Evolutionary conservation across 768 basidiomycete species (phyloP), one percentile per base, ranked within the genome.

Genomic region (Pisolithus albus): DNA sequence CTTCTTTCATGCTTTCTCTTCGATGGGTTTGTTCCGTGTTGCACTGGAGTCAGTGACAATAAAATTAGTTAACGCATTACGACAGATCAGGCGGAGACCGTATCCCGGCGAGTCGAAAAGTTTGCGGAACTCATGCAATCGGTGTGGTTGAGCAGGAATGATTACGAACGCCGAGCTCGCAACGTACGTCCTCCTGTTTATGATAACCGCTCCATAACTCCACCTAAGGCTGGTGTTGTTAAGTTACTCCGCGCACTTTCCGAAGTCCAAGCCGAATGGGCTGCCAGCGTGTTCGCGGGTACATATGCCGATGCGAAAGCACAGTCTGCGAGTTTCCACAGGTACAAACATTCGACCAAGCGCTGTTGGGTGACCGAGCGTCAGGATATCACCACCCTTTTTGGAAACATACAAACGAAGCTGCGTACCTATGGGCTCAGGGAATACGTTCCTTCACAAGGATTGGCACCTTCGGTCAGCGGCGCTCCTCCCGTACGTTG

Each of bases 1-100:
- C 60, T 98, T 79, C 70, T 99, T 99, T 76, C 96, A 98, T 64
- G 94, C 95, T 0, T 99, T 99, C 67, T 95, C 93, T 0, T 85
- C 90, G 0, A 94, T 96, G 86, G 92, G 94, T 94, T 57, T 47
- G 80, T 68, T 11, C 26, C 34, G 7, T 26, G n/a, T 47, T 36
- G 8, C 21, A 18, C 11, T 41, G 34, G 26, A 46, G n/a, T 46
- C 24, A 15, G 21, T 11, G 9, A 9, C 43, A 13, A 19, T 8
- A 38, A 39, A 34, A 23, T 36, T 40, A 13, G 1, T 43, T 34
- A n/a, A 38, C 55, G 40, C 52, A 51, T 54, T 39, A 60, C 46
- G 41, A 9, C 41, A 96, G 95, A 98, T 61, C 94, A 96, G 67
- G 87, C 90, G 5, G 92, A 97, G 67, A 96, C 92, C 0, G 92